Evolutionary conservation across 495 filamentous ascomycete genomes (phyloP).

Genomic region (Sordaria brevicollis): DNA sequence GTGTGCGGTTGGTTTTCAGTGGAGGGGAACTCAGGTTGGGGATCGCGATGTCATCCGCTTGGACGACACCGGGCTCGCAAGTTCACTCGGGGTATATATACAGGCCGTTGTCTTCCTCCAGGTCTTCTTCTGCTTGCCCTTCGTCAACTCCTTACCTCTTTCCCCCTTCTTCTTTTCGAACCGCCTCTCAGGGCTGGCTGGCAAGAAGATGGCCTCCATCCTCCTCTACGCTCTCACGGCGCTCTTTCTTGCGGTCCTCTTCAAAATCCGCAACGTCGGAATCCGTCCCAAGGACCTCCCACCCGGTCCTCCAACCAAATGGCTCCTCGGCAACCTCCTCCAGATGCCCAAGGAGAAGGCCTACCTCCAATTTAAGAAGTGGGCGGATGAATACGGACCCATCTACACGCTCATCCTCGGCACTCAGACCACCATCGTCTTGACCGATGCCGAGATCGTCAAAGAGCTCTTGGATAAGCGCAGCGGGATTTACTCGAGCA

Average conservation of each 20-base stretch:
- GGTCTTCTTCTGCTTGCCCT: too few species aligned
- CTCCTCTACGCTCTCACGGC: neutral
- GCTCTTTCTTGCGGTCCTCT: neutral
- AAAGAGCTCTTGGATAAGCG: conserved; percentile 23
- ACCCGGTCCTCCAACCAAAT: conserved; percentile 15
- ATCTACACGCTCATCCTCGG: conserved; percentile 24
- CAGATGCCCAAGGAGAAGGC: conserved; percentile 15
- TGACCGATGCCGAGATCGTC: conserved; percentile 13
- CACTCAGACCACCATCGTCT: conserved; percentile 14
- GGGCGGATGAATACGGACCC: conserved; percentile 21
- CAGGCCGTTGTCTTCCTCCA: too few species aligned
- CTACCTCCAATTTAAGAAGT: conserved; percentile 19
- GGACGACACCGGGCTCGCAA: too few species aligned
- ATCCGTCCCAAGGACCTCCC: neutral
- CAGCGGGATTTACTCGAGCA: conserved; percentile 16
- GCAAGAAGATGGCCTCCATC: too few species aligned
- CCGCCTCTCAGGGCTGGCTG: too few species aligned
- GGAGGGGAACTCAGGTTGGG: too few species aligned
- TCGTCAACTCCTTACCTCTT: too few species aligned
- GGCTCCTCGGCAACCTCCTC: conserved; percentile 22
- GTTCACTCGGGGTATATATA: too few species aligned
- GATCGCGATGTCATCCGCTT: too few species aligned
- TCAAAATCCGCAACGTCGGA: neutral
- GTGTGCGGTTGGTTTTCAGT: neutral
- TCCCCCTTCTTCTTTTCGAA: too few species aligned